A percentile compares a stretch with the other conserved stretches of the same genome.
phyloP scores from a whole-genome alignment of 2,329 filamentous ascomycete species.

The Fusarium miscanthi region DNA sequence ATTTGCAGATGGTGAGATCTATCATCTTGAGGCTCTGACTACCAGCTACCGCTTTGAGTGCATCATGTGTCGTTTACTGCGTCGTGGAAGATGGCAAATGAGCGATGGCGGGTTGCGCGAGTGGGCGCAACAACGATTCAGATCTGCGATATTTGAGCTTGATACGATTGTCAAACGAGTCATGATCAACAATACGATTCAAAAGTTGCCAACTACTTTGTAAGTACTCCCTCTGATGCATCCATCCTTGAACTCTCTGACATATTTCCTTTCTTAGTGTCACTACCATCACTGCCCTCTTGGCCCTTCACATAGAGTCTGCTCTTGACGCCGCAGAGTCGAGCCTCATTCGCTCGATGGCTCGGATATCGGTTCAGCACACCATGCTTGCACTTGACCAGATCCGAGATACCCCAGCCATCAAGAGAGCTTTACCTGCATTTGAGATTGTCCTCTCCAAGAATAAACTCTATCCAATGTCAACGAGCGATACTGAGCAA shows the following conservation, averaged over 20 bases:
- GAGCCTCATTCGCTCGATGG: neutral
- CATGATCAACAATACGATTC: neutral
- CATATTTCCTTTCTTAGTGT: neutral
- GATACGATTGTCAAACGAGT: constrained; percentile 20
- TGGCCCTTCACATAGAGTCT: constrained; percentile 8
- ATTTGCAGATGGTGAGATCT: neutral
- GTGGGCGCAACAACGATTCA: constrained; percentile 31
- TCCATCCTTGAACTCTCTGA: accelerated
- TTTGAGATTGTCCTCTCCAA: constrained; percentile 14
- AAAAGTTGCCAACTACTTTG: constrained; percentile 15
- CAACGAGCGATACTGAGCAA: accelerated
- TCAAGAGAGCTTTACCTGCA: constrained; percentile 7
- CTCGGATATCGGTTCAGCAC: constrained; percentile 8
- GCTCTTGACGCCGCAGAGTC: neutral
- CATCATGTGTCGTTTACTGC: constrained; percentile 25
- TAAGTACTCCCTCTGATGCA: neutral
- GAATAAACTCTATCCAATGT: neutral
- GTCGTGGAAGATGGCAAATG: constrained; percentile 8
- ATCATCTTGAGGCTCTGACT: neutral
- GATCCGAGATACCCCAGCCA: neutral
- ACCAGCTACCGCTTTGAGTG: constrained; percentile 33
- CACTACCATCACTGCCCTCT: neutral
- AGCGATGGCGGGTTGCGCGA: neutral
- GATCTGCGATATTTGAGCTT: constrained; percentile 16
- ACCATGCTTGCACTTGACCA: constrained; percentile 6